phyloP scores from a whole-genome alignment of 2,329 filamentous ascomycete species.

The Epichloe gansuensis region DNA sequence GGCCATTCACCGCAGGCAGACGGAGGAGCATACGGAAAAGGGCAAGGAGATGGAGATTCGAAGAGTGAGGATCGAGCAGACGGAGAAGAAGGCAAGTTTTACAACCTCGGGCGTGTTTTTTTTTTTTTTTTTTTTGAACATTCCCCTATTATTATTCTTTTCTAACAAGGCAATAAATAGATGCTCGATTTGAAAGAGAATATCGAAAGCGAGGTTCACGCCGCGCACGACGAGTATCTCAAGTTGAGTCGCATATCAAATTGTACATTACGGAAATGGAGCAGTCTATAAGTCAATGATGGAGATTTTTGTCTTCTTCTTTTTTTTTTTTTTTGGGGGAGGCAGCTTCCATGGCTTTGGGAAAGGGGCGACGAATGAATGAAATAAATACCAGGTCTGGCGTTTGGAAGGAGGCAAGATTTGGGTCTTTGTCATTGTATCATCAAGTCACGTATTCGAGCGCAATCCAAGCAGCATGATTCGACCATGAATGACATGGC shows the following conservation, averaged over 20 bases:
- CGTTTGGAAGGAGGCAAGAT: slow-evolving; percentile 18
- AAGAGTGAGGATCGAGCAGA: slow-evolving; percentile 91
- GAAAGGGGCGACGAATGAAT: slow-evolving; percentile 7
- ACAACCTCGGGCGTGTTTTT: no score
- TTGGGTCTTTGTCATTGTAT: neutral
- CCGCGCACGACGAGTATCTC: slow-evolving; percentile 84
- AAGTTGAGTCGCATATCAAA: slow-evolving; percentile 96
- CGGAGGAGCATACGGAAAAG: slow-evolving; percentile 76
- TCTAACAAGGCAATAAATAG: slow-evolving; percentile 38
- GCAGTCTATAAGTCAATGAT: slow-evolving; percentile 48
- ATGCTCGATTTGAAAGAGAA: slow-evolving; percentile 97
- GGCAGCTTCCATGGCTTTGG: no score
- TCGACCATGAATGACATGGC: no score
- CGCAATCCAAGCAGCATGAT: neutral
- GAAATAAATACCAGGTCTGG: slow-evolving; percentile 29
- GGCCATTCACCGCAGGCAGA: slow-evolving; percentile 65
- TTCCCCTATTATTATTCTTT: neutral
- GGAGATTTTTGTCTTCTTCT: neutral
- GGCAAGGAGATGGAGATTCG: slow-evolving; percentile 84
- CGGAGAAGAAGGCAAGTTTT: slow-evolving; percentile 78
- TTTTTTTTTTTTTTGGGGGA: no score
- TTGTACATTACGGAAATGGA: slow-evolving; percentile 99
- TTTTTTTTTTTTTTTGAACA: neutral
- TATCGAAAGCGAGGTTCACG: slow-evolving; percentile 87
- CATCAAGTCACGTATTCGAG: neutral